Evolutionary conservation across 345 rosid genomes (phyloP), one percentile per base, ranked within the genome.

Genomic region (Ceriops tagal): DNA sequence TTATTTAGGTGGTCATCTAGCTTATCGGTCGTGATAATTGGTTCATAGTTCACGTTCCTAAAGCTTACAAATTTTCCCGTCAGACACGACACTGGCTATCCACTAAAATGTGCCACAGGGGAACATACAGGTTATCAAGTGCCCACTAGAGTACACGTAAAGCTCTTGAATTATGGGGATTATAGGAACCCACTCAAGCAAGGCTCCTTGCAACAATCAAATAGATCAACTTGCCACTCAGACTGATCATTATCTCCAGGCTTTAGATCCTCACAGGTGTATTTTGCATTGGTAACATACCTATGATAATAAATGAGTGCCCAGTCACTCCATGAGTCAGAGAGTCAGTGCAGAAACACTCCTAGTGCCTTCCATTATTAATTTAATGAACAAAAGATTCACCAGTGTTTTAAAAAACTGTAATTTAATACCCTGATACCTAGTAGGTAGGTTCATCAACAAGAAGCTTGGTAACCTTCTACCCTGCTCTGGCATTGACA

Each of bases 101-200:
- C 77, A 68, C 21, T 77, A 66, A 53, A 75, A 79, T 31, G 53
- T 60, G 28, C 83, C 77, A 28, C 83, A 79, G 7, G 83, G 83
- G 65, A 65, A 75, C 0, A 79, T 16, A 53, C 77, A 79, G 13
- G 80, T 58, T 8, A 37, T 37, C 46, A 9, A 37, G 15, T 37
- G 46, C 46, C 46, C 46, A 37, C 10, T 9, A 37, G 46, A 37
- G 46, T 37, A 37, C 10, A 9, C 7, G 8, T 35, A 35, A 8
- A 37, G 46, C 46, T 37, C 46, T 9, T 37, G 46, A 37, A 37
- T 2, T 37, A 37, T 37, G 5, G 60, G 58, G 55, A 20, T 67
- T 1, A 62, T 0, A 37, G 24, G 22, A 58, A 74, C 82, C 64
- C 67, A 78, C 82, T 67, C 55, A 79, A 61, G 64, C 74, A 71